Base-by-base conservation (phyloP, 2,329 filamentous ascomycete species). In the Gaeumannomyces tritici region DNA sequence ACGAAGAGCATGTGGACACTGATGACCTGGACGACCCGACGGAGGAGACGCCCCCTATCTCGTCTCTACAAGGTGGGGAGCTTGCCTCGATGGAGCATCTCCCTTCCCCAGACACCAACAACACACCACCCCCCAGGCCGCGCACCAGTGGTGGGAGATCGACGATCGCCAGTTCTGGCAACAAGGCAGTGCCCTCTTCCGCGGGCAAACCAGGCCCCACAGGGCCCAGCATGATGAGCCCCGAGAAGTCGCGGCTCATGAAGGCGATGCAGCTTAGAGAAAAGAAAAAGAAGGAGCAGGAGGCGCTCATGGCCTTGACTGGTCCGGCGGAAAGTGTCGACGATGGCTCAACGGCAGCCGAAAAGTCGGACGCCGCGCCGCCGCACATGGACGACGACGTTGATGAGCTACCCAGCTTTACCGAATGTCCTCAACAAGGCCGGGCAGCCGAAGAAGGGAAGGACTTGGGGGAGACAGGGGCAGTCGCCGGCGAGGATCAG, bases 191-290 rank as follows among this genome's bases (percentile, higher is more conserved):
- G 21, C 18, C n/a, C 21, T 71, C 81, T 68, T 74, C 79, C 56
- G 72, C 77, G 28, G 70, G 72, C 7, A 77, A 76, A 13, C 5
- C 42, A 51, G 68, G 74, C 42, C 60, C 70, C 61, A 65, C 71
- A 70, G 70, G 79, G 69, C 71, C 79, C 66, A 71, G 76, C 73
- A 69, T 80, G 73, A 89, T 96, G 69, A 91, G 91, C 1, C 90
- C 91, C 0, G 95, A 99, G 73, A 98, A 96, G 77, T 86, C 90
- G 64, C 84, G 95, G 62, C 79, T 99, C 65, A 93, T 96, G 90
- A 97, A 96, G 77, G 95, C 95, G 9, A 83, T 97, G 76, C 90
- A 97, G 74, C 75, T 97, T 67, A 84, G 93, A 61, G 95, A 96
- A 74, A 91, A 89, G 75, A 92, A 91, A 73, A 86, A 77, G 72